These are phyloP conservation scores for Fusarium clavum DNA, from an alignment of 2,329 filamentous ascomycete genomes.

Conservation along the genomic window DNA sequence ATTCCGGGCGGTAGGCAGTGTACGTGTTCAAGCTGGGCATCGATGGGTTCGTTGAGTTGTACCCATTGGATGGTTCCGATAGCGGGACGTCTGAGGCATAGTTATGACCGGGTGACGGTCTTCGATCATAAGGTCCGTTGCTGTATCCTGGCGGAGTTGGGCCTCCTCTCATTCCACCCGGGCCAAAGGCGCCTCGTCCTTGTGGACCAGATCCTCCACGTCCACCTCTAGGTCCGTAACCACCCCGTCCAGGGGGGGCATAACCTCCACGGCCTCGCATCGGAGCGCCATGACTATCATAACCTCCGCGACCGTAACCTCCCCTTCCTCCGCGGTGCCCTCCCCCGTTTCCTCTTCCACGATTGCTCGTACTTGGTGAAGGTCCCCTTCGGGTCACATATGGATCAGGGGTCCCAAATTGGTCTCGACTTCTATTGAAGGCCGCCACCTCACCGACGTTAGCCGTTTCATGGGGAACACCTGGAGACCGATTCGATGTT, in stretches of 20 bases:
- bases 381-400: slow-evolving; percentile 61
- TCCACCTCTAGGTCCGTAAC: slow-evolving; percentile 56
- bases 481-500: slow-evolving; percentile 68
- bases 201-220: slow-evolving; percentile 51
- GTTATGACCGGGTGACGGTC: slow-evolving; percentile 52
- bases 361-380: slow-evolving; percentile 61
- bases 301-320: slow-evolving; percentile 64
- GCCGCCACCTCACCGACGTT: slow-evolving; percentile 50
- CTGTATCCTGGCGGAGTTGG: slow-evolving; percentile 58
- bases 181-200: slow-evolving; percentile 49
- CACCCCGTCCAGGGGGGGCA: slow-evolving; percentile 55
- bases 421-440: slow-evolving; percentile 61
- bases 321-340: slow-evolving; percentile 61
- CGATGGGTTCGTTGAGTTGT: slow-evolving; percentile 49
- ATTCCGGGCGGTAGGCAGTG: slow-evolving; percentile 58
- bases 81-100: slow-evolving; percentile 57
- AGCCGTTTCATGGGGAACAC: slow-evolving; percentile 56
- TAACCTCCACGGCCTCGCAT: slow-evolving; percentile 58
- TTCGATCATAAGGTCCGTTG: slow-evolving; percentile 54
- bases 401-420: slow-evolving; percentile 71
- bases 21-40: slow-evolving; percentile 54
- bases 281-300: slow-evolving; percentile 60
- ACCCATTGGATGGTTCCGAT: slow-evolving; percentile 49
- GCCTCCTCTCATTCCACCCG: slow-evolving; percentile 47
- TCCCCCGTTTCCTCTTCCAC: slow-evolving; percentile 63